Evolutionary conservation across 169 alveolate species (phyloP), one percentile per base, ranked within the genome.

Genomic region (Cystoisospora suis): DNA sequence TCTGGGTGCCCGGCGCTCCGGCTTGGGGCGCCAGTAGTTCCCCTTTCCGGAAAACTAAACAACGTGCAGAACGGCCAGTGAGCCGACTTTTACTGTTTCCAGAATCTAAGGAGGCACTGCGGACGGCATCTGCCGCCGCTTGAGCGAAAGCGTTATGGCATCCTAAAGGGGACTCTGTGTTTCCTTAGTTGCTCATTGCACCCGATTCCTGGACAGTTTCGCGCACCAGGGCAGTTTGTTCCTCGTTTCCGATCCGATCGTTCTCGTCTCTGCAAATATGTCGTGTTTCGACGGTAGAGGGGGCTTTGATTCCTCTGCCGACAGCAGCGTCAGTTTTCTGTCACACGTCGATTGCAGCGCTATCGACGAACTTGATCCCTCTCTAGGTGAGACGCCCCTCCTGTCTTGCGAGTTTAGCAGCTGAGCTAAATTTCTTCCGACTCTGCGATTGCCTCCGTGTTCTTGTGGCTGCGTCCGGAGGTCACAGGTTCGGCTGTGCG

Each of bases 291-390:
- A 40, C 83, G 83, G 23, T 34, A 3, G 9, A 23, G 83, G 83
- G 17, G 83, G 46, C 53, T 3, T 15, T 34, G 38, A 4, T 12
- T 72, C 58, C 17, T 6, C 58, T 38, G 15, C 38, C 47, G 45
- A 12, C 4, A 29, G 5, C 83, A 38, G 83, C 83, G 53, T 40
- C 58, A 40, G 20, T 27, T 88, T 88, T 45, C 83, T 91, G 80
- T 53, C 89, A 20, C 88, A 81, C 40, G 96, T 97, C 91, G 99
- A 97, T 93, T 97, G 96, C 89, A 83, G 96, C 40, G 97, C 98
- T 32, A 95, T 97, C 75, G 98, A 98, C 88, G 98, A 97, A 80
- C 94, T 97, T 94, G 99, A 98, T 92, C 99, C 99, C 46, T 94
- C 98, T 46, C 94, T 98, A 49, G 95, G 98, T 94, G 91, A 88